Evolutionary conservation across 2,329 filamentous ascomycete species (phyloP).

Genomic region (Trichophyton mentagrophytes): DNA sequence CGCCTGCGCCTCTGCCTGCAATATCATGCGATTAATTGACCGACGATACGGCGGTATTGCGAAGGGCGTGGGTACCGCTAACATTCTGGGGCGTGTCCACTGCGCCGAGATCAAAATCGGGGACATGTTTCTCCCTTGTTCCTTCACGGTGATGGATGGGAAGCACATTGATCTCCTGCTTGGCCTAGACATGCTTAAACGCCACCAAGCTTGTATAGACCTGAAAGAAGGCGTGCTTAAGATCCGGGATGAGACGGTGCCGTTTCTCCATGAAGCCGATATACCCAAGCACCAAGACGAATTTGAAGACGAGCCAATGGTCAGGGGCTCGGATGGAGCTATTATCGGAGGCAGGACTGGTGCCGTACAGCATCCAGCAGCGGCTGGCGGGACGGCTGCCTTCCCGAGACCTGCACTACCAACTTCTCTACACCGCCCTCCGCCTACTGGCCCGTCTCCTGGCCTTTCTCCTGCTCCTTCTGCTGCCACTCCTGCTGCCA

Average conservation of each 20-base stretch:
- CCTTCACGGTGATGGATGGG: slow-evolving; percentile 98
- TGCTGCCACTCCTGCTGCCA: too few species aligned
- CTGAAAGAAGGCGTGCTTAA: slow-evolving; percentile 70
- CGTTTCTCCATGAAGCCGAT: slow-evolving; percentile 83
- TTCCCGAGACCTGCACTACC: slow-evolving; percentile 15
- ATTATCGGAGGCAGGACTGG: slow-evolving; percentile 75
- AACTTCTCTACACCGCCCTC: slow-evolving; percentile 12
- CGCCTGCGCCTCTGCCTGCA: slow-evolving; percentile 75
- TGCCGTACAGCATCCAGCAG: slow-evolving; percentile 38
- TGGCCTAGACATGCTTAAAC: slow-evolving; percentile 91
- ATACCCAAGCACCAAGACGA: slow-evolving; percentile 75
- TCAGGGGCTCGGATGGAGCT: slow-evolving; percentile 77
- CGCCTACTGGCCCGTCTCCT: too few species aligned
- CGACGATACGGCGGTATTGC: slow-evolving; percentile 84
- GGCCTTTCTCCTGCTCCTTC: too few species aligned
- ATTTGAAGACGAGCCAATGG: slow-evolving; percentile 64
- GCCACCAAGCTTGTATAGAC: slow-evolving; percentile 88
- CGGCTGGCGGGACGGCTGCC: slow-evolving; percentile 5
- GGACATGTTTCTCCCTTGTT: slow-evolving; percentile 72
- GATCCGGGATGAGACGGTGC: slow-evolving; percentile 77
- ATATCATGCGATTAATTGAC: slow-evolving; percentile 93
- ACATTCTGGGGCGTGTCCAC: slow-evolving; percentile 89
- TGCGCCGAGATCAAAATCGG: slow-evolving; percentile 92
- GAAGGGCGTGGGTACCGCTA: slow-evolving; percentile 84
- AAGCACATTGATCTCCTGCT: slow-evolving; percentile 90